phyloP scores from a whole-genome alignment of 441 rosid genomes.

The Pelargonium citronellum region DNA sequence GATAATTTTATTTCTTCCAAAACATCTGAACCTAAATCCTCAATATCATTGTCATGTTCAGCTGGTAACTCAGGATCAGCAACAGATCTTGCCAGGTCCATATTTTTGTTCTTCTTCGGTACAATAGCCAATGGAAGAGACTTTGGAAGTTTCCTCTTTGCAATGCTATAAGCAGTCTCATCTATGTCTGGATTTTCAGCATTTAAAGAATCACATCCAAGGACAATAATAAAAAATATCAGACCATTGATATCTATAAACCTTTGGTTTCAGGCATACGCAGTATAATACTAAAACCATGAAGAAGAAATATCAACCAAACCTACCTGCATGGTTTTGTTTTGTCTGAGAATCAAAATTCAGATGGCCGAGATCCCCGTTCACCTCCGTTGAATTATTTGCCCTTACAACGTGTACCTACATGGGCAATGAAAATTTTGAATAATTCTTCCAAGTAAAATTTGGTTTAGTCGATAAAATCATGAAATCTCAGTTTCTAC shows the following conservation, averaged over 20 bases:
- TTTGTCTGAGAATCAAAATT: slow-evolving; percentile 54
- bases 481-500: no score
- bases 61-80: slow-evolving; percentile 26
- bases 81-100: slow-evolving; percentile 27
- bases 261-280: no score
- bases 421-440: not conserved
- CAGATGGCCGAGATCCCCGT: slow-evolving; percentile 60
- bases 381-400: slow-evolving; percentile 52
- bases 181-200: slow-evolving; percentile 26
- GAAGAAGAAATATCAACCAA: slow-evolving; percentile 16
- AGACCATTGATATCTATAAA: not conserved
- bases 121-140: slow-evolving; percentile 42
- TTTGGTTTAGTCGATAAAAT: no score
- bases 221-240: slow-evolving; percentile 11
- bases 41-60: slow-evolving; percentile 57
- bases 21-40: slow-evolving; percentile 62
- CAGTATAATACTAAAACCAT: slow-evolving; percentile 3
- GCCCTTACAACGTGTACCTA: slow-evolving; percentile 61
- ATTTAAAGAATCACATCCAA: slow-evolving; percentile 17
- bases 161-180: slow-evolving; percentile 12
- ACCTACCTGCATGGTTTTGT: slow-evolving; percentile 52
- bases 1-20: slow-evolving; percentile 50
- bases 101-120: slow-evolving; percentile 38
- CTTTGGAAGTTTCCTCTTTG: slow-evolving; percentile 39
- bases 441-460: no score